phyloP scores from a whole-genome alignment of 2,329 filamentous ascomycete genomes.

The Trichoderma cornu-damae region DNA sequence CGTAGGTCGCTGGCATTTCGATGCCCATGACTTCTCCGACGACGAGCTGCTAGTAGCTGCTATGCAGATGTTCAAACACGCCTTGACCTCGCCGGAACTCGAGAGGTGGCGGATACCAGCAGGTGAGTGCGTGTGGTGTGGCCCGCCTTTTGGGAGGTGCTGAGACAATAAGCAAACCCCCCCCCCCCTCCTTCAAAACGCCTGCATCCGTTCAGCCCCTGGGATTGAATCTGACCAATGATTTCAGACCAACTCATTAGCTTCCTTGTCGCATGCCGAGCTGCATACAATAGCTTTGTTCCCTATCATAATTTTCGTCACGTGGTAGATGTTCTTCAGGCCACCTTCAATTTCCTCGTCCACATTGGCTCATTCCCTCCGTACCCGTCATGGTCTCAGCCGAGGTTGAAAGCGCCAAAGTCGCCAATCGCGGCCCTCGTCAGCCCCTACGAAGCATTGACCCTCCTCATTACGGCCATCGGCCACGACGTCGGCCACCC shows the following conservation, averaged over 20 bases:
- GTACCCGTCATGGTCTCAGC: constrained; percentile 46
- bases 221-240: constrained; percentile 36
- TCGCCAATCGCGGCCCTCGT: constrained; percentile 70
- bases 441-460: constrained; percentile 81
- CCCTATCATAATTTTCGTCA: constrained; percentile 98
- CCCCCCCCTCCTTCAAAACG: constrained; percentile 1
- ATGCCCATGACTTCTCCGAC: constrained; percentile 81
- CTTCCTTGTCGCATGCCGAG: constrained; percentile 82
- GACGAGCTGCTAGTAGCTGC: constrained; percentile 85
- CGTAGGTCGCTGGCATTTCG: constrained; percentile 80
- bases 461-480: constrained; percentile 89
- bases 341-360: constrained; percentile 83
- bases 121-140: constrained; percentile 48
- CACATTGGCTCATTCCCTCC: constrained; percentile 69
- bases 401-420: constrained; percentile 35
- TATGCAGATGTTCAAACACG: constrained; percentile 85
- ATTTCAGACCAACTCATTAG: constrained; percentile 68
- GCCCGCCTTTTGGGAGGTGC: constrained; percentile 1
- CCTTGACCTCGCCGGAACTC: constrained; percentile 73
- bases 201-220: constrained; percentile 11
- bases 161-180: constrained; percentile 13
- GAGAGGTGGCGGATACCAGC: constrained; percentile 73
- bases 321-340: constrained; percentile 92
- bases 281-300: constrained; percentile 94
- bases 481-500: constrained; percentile 97